Base-by-base conservation (phyloP, 192 early-diverging fungal species). In the Rhizoclosmatium sp. region DNA sequence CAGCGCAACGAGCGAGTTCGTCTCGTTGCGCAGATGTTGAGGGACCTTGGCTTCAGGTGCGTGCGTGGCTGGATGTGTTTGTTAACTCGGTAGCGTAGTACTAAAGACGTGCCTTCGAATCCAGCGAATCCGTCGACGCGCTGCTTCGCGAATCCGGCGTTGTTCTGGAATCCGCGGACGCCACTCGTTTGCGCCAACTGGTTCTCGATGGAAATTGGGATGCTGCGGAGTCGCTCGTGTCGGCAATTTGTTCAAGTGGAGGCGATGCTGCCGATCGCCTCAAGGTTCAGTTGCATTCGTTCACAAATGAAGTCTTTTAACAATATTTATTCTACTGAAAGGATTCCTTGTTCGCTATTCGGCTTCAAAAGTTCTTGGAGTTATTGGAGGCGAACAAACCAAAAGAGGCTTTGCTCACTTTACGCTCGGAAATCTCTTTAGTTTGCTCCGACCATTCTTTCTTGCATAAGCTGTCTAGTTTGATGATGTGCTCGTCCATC, bases 351-450 rank as follows among this genome's bases (percentile, higher is more conserved):
- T 19, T 7, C 48, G 56, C 78, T 58, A 47, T 19, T 39, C 12
- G 74, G 41, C 21, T 67, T 65, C 98, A 99, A 88, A 95, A 96
- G 80, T 99, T 92, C 76, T 82, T 98, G 41, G 98, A 99, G 81
- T 82, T 93, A 3, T 76, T 99, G 47, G 95, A 97, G 83, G 75
- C 79, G 3, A 80, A 87, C 54, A 68, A 92, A 48, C 88, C 91
- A 2, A 91, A 93, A 74, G 84, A 88, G 62, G 98, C 97, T 3
- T 78, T 97, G 59, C 60, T 87, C 3, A 87, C 95, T 4, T 82
- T 99, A 40, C 91, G 95, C 54, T 90, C 89, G 65, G 96, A 98
- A 81, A 82, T 98, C 42, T 87, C 92, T 51, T 90, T 91, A 41
- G 82, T 97, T 31, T 87, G 88, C 31, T 84, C 87, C 31, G 91